Base-by-base conservation (phyloP, 2,329 filamentous ascomycete genomes). In the Purpureocillium takamizusanense region DNA sequence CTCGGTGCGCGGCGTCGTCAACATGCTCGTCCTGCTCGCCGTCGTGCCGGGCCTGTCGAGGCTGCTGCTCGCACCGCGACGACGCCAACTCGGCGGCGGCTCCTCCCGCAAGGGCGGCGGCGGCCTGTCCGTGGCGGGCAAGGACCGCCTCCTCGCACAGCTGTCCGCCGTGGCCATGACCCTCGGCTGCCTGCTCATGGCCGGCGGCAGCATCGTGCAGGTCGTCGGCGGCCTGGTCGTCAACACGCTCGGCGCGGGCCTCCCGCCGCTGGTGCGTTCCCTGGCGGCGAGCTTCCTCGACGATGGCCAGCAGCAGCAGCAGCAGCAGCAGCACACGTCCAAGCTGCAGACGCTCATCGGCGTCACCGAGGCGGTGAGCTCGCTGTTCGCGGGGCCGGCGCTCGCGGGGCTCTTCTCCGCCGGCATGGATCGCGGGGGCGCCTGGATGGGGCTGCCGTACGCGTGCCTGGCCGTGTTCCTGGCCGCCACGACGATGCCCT, bases 311-410 rank as follows among this genome's bases (percentile, higher is more conserved):
- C n/a, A n/a, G n/a, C n/a, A n/a, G n/a, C n/a, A n/a, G n/a, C n/a
- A n/a, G n/a, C n/a, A 25, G 21, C 21, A 39, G 9, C 44, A 48
- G 36, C 45, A 52, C 36, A 52, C 46, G 12, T 48, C 46, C 7
- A 46, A 53, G 17, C 40, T 57, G n/a, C 52, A 54, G 38, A 52
- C 52, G 5, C 44, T 57, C n/a, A 47, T 51, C 14, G 46, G 48
- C 40, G 54, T 54, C 35, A 41, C 49, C 9, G 50, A 54, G 44
- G 50, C 49, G 4, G 31, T 45, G 8, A 48, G 52, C 23, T 41
- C 40, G 23, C 41, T 56, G 10, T 38, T 50, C 18, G 46, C 45
- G 2, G 51, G 48, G 2, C 51, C 54, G n/a, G 33, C 48, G 8
- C 40, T 57, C 21, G 51, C 52, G 8, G 49, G 51, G 46, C 28